These are phyloP conservation scores for Neurospora terricola DNA, from an alignment of 495 filamentous ascomycete genomes.

Conservation along the genomic window DNA sequence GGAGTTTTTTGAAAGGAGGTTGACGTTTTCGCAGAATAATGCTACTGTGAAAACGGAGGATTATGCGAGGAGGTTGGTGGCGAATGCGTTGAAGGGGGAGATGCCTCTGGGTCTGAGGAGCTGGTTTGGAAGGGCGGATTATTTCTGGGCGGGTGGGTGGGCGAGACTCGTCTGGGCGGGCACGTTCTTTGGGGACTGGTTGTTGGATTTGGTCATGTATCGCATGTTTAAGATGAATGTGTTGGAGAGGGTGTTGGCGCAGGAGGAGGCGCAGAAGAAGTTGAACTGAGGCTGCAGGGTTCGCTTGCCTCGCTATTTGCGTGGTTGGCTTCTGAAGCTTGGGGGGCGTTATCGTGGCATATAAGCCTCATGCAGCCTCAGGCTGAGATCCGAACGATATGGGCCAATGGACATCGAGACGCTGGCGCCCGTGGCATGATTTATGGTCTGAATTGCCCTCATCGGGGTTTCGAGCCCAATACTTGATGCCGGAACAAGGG, in stretches of 20 bases:
- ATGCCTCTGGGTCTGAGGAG: conserved; percentile 22
- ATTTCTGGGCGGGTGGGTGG: conserved; percentile 37
- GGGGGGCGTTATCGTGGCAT: no score
- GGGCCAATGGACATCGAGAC: no score
- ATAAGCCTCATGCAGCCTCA: no score
- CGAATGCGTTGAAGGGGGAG: conserved; percentile 25
- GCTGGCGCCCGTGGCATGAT: no score
- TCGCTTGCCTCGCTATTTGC: no score
- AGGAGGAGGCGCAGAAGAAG: conserved; percentile 24
- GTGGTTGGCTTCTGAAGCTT: no score
- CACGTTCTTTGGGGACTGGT: conserved; percentile 31
- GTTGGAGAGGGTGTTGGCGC: conserved; percentile 26
- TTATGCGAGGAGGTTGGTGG: conserved; percentile 29
- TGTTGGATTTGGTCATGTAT: conserved; percentile 29
- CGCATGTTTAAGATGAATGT: conserved; percentile 26
- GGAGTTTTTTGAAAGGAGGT: conserved; percentile 32
- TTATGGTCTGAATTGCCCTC: no score
- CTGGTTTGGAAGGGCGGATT: conserved; percentile 37
- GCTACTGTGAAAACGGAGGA: conserved; percentile 28
- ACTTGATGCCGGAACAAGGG: no score
- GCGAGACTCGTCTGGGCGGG: conserved; percentile 20
- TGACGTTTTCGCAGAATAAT: conserved; percentile 36
- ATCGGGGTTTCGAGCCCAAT: no score
- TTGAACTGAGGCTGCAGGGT: no score
- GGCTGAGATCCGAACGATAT: no score